phyloP scores from a whole-genome alignment of 139 green algal species.

The Coccomyxa sp. region DNA sequence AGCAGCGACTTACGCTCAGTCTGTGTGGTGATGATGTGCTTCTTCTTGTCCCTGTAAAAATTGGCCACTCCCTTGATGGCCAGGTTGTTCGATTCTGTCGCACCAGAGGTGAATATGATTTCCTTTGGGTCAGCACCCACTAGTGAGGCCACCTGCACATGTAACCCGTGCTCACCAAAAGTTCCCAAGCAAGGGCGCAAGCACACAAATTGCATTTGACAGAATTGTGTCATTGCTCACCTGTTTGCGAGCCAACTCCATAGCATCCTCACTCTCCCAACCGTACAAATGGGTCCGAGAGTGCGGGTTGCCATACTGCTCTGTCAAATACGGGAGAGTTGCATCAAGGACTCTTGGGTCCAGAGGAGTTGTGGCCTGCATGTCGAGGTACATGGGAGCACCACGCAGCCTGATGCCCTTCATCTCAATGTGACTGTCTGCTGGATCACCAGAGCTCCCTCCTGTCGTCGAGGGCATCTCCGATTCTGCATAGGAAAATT shows the following conservation, averaged over 20 bases:
- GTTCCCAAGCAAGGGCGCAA: too few species aligned
- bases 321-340: slow-evolving; percentile 94
- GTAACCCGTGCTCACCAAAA: background rate
- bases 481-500: background rate
- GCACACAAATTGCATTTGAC: background rate
- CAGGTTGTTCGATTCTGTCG: slow-evolving; percentile 98
- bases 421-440: slow-evolving; percentile 50
- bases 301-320: slow-evolving; percentile 97
- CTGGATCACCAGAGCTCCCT: background rate
- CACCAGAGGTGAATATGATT: slow-evolving; percentile 97
- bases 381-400: slow-evolving; percentile 93
- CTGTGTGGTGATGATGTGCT: slow-evolving; percentile 94
- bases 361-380: slow-evolving; percentile 93
- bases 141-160: slow-evolving; percentile 71
- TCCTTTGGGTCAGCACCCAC: slow-evolving; percentile 94
- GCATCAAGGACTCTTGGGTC: slow-evolving; percentile 93
- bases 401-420: slow-evolving; percentile 89
- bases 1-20: slow-evolving; percentile 59
- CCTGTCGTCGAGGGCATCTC: background rate
- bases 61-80: slow-evolving; percentile 92
- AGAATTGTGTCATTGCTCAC: slow-evolving; percentile 16
- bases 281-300: slow-evolving; percentile 95
- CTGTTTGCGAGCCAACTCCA: slow-evolving; percentile 82
- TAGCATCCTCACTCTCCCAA: slow-evolving; percentile 93
- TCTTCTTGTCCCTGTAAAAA: slow-evolving; percentile 95